A percentile compares a stretch with the other conserved stretches of the same genome.
These are phyloP conservation scores for Lactarius tabidus DNA, from an alignment of 768 basidiomycete genomes.

Conservation along the genomic window DNA sequence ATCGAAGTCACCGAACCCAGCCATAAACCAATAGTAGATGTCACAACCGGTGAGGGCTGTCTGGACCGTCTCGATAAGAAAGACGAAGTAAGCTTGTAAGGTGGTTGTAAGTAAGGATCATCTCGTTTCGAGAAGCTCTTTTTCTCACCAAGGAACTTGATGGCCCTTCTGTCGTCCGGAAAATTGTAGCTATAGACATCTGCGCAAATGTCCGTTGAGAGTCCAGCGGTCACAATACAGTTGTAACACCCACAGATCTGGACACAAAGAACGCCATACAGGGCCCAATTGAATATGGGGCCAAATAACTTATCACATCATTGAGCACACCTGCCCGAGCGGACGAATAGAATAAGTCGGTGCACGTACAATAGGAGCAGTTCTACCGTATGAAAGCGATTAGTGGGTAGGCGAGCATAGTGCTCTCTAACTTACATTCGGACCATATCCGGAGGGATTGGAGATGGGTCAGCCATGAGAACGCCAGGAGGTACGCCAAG, in stretches of 20 bases:
- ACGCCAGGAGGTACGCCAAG: not conserved
- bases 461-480: not conserved
- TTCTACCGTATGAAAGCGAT: not conserved
- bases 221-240: no score
- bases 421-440: not conserved
- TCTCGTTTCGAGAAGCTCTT: not conserved
- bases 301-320: not conserved
- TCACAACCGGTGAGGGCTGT: slow-evolving; percentile 13
- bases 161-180: slow-evolving; percentile 2
- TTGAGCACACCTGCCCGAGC: not conserved
- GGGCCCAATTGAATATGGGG: not conserved
- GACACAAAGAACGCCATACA: not conserved
- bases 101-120: not conserved
- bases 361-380: slow-evolving; percentile 11
- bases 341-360: not conserved
- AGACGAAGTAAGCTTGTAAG: slow-evolving; percentile 9
- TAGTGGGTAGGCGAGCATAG: not conserved
- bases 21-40: slow-evolving; percentile 21
- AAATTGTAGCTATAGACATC: slow-evolving; percentile 20
- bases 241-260: not conserved
- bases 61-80: slow-evolving; percentile 11
- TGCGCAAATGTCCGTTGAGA: not conserved
- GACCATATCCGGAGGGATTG: not conserved
- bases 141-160: slow-evolving; percentile 5
- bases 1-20: slow-evolving; percentile 1